Evolutionary conservation across 2,329 filamentous ascomycete genomes (phyloP).

Genomic region (Fusarium napiforme): DNA sequence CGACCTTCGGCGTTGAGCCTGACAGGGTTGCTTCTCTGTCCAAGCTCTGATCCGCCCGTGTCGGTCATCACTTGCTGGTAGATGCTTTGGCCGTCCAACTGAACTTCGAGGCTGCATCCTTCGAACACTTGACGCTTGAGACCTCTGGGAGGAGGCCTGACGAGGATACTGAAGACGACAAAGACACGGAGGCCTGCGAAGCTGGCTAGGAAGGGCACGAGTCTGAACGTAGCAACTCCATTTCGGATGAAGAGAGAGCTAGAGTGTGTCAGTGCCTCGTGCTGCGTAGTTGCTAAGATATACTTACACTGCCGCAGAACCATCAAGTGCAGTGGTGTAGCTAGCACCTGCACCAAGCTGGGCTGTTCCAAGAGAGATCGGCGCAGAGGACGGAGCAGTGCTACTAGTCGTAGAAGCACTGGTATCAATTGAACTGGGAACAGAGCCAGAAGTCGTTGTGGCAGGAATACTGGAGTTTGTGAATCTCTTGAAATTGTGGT

Average conservation of each 20-base stretch:
- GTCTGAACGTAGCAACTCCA: neutral
- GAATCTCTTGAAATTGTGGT: slow-evolving; percentile 12
- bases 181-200: neutral
- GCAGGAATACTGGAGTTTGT: slow-evolving; percentile 22
- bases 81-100: neutral
- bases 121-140: slow-evolving; percentile 5
- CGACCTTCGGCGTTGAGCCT: neutral
- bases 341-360: neutral
- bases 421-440: neutral
- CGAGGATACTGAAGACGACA: slow-evolving; percentile 9
- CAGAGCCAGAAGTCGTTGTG: neutral
- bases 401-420: neutral
- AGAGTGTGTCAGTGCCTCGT: rapidly evolving
- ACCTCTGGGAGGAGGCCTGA: neutral
- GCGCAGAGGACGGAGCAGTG: rapidly evolving
- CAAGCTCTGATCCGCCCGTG: neutral
- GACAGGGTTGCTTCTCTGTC: neutral
- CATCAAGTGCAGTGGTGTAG: neutral
- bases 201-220: neutral
- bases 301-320: slow-evolving; percentile 12
- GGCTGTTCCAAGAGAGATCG: slow-evolving; percentile 6
- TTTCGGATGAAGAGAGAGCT: neutral
- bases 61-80: neutral
- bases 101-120: slow-evolving; percentile 8
- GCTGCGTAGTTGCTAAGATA: rapidly evolving